Evolutionary conservation across 1,284 basidiomycete genomes (phyloP), one percentile per base, ranked within the genome.

Genomic region (Leccinum laetum): DNA sequence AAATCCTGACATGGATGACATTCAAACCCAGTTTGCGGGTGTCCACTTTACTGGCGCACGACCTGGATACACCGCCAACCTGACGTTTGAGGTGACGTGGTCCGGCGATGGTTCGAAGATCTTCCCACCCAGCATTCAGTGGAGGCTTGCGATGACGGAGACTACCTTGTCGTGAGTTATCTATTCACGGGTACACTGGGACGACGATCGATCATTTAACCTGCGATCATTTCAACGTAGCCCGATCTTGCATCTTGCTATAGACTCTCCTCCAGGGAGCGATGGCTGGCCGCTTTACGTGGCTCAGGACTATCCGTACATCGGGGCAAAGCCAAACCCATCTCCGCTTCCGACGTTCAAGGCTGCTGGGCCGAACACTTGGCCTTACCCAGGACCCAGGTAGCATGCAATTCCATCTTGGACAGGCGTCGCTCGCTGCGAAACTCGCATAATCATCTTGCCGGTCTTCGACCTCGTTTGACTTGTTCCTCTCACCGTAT

Each of bases 41-140:
- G 62, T 46, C 53, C 63, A 69, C 63, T 69, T 70, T 16, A 63
- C 65, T 46, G 68, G 68, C 3, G 66, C 61, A 13, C 13, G 6
- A 16, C 56, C 62, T 53, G 62, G 64, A 1, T 64, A 59, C 63
- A 6, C 2, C 5, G n/a, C 32, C 5, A 16, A 64, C 5, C 73
- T 79, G 2, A 69, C 55, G 2, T 26, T 69, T 49, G 35, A 37
- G 2, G 29, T 68, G 16, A 64, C 58, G 5, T 68, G 67, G 68
- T 58, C 41, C 7, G 13, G 18, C 1, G 21, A 32, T 9, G 1
- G 26, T n/a, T 14, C 13, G 11, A 41, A 41, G 9, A 61, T 61
- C 24, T 68, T 62, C 0, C 68, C 59, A 2, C 68, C 68, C 5
- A n/a, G 60, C 5, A 18, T 69, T 49, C 62, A 59, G 37, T 57